phyloP scores from a whole-genome alignment of 2,329 filamentous ascomycete species.

The Malbranchea cinnamomea region DNA sequence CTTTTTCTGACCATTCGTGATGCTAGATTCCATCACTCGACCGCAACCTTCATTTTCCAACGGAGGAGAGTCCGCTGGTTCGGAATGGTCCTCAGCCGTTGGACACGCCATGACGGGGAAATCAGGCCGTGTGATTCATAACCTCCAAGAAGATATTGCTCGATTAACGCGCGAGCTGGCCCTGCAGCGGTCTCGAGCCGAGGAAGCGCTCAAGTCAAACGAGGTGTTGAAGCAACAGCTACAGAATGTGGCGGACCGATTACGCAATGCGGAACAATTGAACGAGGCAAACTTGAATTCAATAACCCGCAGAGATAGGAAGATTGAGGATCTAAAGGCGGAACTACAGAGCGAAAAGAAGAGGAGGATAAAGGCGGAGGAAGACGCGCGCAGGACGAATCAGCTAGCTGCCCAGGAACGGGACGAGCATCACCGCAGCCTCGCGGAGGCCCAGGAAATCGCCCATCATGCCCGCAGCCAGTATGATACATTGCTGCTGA shows the following conservation, averaged over 20 bases:
- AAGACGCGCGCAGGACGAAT: conserved; percentile 21
- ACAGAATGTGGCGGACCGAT: conserved; percentile 30
- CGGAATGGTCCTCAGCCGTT: conserved; percentile 36
- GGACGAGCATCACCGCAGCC: conserved; percentile 25
- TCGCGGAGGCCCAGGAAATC: conserved; percentile 24
- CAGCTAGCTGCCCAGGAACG: conserved; percentile 26
- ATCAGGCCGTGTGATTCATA: conserved; percentile 36
- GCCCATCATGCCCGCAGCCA: conserved; percentile 25
- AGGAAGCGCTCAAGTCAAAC: conserved; percentile 33
- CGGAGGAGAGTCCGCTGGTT: conserved; percentile 15
- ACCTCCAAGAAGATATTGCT: conserved; percentile 35
- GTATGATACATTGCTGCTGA: conserved; percentile 29
- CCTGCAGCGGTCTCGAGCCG: conserved; percentile 29
- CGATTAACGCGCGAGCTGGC: conserved; percentile 33
- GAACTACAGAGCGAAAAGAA: conserved; percentile 29
- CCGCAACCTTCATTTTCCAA: conserved; percentile 17
- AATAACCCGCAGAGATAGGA: conserved; percentile 33
- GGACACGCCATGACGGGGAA: conserved; percentile 36
- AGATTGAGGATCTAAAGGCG: conserved; percentile 30
- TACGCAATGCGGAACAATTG: conserved; percentile 31
- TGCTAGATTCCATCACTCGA: conserved; percentile 8
- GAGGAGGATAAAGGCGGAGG: conserved; percentile 27
- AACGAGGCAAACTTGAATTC: conserved; percentile 33
- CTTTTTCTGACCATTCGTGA: not conserved
- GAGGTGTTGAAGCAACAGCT: conserved; percentile 31